Base-by-base conservation (phyloP, 1,139 yeast species). In the Blastobotrys ciferrii region DNA sequence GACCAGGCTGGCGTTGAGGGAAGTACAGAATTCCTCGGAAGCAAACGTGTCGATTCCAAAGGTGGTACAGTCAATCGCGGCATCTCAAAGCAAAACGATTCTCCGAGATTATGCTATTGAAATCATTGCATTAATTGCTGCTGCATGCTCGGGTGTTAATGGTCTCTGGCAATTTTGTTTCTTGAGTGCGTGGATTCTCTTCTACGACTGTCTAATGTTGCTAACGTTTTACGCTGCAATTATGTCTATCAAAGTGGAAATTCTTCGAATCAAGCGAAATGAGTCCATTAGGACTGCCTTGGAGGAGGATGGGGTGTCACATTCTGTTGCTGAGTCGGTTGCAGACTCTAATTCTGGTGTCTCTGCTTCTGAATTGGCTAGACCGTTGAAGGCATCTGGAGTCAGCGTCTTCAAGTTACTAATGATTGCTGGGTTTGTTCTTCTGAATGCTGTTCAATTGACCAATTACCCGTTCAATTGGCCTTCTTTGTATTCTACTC, bases 271-370 rank as follows among this genome's bases (percentile, higher is more conserved):
- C 52, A 88, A 92, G 68, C 82, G 91, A 58, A 86, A 92, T 45
- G 84, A 89, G 52, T 80, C 82, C 51, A 78, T 91, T 64, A 83
- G 86, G 63, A 82, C 80, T 58, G 92, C 89, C 18, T 74, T 92
- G 58, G 96, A 91, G 70, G 98, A 92, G 66, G 98, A 94, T 61
- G 98, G 98, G 18, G 80, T 92, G 37, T 78, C 88, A 42, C 81
- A 61, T 48, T 71, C 75, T 51, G 87, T 87, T 42, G 97, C 92
- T 41, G 81, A 79, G 55, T 76, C 80, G 49, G 84, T 87, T 36
- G 82, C 91, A 20, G 77, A 74, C 48, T 37, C 52, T 18, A 39
- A 50, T 28, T 46, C 53, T 12, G 56, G 52, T 2, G 38, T 49
- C 12, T 33, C 52, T 15, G 53, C 43, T 2, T 47, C 52, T 28